Conservation (phyloP, 2,329 filamentous ascomycete species). For the Beauveria sp. region DNA sequence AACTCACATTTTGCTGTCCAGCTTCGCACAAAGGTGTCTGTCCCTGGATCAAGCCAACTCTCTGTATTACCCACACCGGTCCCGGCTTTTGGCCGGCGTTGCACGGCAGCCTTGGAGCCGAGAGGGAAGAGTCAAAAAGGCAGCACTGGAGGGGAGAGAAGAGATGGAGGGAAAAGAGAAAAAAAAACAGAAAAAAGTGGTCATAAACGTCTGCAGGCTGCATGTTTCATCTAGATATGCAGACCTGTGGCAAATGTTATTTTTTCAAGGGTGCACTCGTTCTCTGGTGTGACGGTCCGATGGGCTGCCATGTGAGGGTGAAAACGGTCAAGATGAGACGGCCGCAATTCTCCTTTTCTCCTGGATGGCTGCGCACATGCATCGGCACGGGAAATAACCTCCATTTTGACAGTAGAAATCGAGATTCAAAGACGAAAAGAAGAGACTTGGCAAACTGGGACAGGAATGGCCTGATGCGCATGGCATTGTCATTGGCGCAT, state of each 20-base stretch:
- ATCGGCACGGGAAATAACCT: neutral
- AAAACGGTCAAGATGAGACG: neutral
- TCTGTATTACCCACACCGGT: neutral
- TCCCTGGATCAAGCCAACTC: neutral
- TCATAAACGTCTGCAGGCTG: neutral
- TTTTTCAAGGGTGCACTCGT: neutral
- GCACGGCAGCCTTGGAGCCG: neutral
- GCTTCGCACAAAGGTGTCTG: neutral
- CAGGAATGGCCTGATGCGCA: neutral
- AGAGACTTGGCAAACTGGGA: neutral
- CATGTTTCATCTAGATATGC: neutral
- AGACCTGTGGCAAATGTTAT: neutral
- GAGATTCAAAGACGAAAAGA: neutral
- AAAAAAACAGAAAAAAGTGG: neutral
- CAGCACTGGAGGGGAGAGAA: neutral
- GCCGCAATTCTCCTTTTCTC: neutral
- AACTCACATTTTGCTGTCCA: neutral
- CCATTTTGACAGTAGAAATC: neutral
- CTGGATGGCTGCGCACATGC: neutral
- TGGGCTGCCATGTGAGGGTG: neutral
- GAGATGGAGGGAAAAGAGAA: neutral
- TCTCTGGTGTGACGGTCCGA: neutral
- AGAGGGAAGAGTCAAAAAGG: neutral
- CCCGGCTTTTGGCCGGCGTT: neutral
- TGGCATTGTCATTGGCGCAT: neutral